Base-by-base conservation (phyloP, 1,139 yeast genomes). In the Meyerozyma carpophila region DNA sequence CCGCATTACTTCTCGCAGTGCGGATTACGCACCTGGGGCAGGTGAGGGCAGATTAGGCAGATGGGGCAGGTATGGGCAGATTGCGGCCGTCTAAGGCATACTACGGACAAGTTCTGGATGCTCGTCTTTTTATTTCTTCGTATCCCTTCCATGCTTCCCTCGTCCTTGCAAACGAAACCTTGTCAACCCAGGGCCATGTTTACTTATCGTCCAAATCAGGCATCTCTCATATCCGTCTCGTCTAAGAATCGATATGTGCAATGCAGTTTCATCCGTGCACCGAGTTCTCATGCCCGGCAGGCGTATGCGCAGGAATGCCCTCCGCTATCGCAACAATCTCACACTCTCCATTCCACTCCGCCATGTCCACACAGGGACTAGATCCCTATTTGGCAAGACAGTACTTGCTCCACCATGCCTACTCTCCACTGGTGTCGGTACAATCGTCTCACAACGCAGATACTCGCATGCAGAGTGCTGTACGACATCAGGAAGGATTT, bases 391-490 rank as follows among this genome's bases (percentile, higher is more conserved):
- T 59, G 9, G 61, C 73, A 14, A 62, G 77, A 46, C 78, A 73
- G 57, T 68, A 68, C 48, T 56, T 73, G 34, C 64, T 73, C 44
- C 75, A 70, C 48, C 77, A 73, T 48, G 71, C 82, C 10, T 76
- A 75, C 48, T 74, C 82, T 25, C 91, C 91, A 13, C 64, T 74
- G 38, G 67, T 83, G 14, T 71, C 85, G 1, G 70, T 82, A 8
- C 73, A 73, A 24, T 68, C 82, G 5, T 73, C 87, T 0, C 68
- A 58, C 34, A 73, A 70, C 48, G 79, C 81, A 4, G 83, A 81
- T 45, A 54, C 60, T 13, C 53, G 76, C 10, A 66, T 81, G 28
- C 71, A 66, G 48, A 59, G 63, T 8, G 63, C 68, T 6, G 47
- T 61, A 54, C 63, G 42, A 49, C 49, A 41, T 39, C 54, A 55